Conservation (phyloP, 495 filamentous ascomycete species). For the Choiromyces venosus region DNA sequence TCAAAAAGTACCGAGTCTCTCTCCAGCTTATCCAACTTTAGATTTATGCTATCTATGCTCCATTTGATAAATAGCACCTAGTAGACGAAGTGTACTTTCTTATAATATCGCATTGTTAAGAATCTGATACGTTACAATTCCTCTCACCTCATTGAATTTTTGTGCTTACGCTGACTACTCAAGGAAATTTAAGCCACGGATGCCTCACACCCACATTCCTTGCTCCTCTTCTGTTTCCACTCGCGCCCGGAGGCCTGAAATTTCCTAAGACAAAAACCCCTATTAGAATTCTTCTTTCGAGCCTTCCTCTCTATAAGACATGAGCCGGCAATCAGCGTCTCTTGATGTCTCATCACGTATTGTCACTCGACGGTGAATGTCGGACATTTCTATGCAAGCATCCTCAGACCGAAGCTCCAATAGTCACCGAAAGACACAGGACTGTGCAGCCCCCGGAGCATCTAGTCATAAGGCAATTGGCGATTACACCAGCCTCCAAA, state of each 20-base stretch:
- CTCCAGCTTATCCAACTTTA: background rate
- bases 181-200: background rate
- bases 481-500: background rate
- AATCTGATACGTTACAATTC: conserved; percentile 1
- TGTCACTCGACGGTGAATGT: background rate
- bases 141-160: background rate
- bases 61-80: background rate
- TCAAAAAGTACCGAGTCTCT: background rate
- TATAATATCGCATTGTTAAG: background rate
- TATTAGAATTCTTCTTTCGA: background rate
- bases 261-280: background rate
- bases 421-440: background rate
- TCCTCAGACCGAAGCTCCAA: background rate
- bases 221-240: background rate
- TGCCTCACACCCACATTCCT: background rate
- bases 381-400: background rate
- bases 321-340: background rate
- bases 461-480: background rate
- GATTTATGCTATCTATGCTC: background rate
- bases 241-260: background rate
- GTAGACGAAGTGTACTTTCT: background rate
- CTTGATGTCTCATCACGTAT: background rate
- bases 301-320: background rate
- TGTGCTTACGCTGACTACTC: background rate
- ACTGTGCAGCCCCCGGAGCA: background rate